These are phyloP conservation scores for Beauveria sp. DNA, from an alignment of 2,329 filamentous ascomycete species.

Conservation along the genomic window DNA sequence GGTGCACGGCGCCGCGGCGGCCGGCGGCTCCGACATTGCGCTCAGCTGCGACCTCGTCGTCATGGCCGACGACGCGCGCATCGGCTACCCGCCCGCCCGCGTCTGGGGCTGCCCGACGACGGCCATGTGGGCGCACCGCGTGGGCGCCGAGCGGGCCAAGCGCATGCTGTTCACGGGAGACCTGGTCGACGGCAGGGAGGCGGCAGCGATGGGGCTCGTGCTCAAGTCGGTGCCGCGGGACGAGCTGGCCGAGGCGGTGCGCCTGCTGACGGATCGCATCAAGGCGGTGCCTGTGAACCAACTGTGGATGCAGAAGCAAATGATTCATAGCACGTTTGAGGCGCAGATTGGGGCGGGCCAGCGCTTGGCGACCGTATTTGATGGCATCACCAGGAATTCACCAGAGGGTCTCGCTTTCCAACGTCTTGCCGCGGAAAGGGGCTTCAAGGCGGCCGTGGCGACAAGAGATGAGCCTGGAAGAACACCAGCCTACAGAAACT, in stretches of 20 bases:
- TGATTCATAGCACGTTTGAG: constrained; percentile 13
- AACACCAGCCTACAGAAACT: constrained; percentile 5
- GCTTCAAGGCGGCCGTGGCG: constrained; percentile 13
- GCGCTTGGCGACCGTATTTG: constrained; percentile 12
- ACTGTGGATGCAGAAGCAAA: background rate
- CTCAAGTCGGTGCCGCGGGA: constrained; percentile 12
- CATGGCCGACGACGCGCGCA: background rate
- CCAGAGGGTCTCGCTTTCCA: constrained; percentile 14
- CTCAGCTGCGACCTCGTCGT: constrained; percentile 13
- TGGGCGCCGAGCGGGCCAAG: constrained; percentile 13
- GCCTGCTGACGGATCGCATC: constrained; percentile 11
- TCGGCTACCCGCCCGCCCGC: constrained; percentile 12
- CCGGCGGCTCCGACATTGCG: constrained; percentile 14
- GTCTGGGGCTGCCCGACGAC: constrained; percentile 14
- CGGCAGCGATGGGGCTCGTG: constrained; percentile 13
- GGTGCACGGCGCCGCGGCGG: constrained; percentile 13
- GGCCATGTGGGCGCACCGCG: constrained; percentile 13
- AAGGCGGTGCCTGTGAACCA: background rate
- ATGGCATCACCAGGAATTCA: constrained; percentile 15
- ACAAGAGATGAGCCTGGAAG: constrained; percentile 9
- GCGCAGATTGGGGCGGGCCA: constrained; percentile 11
- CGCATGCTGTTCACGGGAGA: constrained; percentile 14
- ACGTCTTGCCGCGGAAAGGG: background rate
- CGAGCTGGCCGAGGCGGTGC: constrained; percentile 12
- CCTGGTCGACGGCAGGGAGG: constrained; percentile 13